Percentiles rank a stretch among this genome's conserved stretches.
These are phyloP conservation scores for Venturiaceae sp. DNA, from an alignment of 2,329 filamentous ascomycete species.

Conservation along the genomic window DNA sequence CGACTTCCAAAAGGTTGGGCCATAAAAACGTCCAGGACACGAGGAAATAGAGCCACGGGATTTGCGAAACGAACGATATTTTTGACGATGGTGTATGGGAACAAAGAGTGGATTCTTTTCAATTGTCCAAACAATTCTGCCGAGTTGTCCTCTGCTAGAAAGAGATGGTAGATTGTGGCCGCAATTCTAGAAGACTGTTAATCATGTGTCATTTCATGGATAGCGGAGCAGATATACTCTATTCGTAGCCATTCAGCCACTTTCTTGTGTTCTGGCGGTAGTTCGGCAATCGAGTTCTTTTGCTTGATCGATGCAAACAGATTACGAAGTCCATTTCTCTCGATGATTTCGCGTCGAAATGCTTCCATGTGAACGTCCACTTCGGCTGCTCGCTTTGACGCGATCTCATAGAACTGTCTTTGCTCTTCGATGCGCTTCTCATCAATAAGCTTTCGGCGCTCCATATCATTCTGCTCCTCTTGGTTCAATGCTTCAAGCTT, in stretches of 20 bases:
- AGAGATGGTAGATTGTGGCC: constrained; percentile 92
- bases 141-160: constrained; percentile 95
- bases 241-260: constrained; percentile 98
- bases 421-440: constrained; percentile 87
- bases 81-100: constrained; percentile 89
- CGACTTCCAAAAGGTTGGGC: constrained; percentile 88
- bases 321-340: constrained; percentile 78
- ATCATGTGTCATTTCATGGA: constrained; percentile 1
- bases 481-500: constrained; percentile 60
- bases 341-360: constrained; percentile 57
- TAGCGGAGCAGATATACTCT: constrained; percentile 42
- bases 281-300: constrained; percentile 75
- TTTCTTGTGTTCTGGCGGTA: constrained; percentile 93
- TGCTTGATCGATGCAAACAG: constrained; percentile 89
- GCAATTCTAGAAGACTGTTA: constrained; percentile 48
- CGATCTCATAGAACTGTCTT: constrained; percentile 90
- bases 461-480: constrained; percentile 75
- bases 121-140: constrained; percentile 91
- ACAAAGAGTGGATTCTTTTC: constrained; percentile 86
- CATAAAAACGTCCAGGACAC: constrained; percentile 86
- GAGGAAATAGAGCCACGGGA: constrained; percentile 94
- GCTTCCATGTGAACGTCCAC: constrained; percentile 96
- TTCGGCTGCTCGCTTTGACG: constrained; percentile 78
- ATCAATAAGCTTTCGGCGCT: constrained; percentile 71
- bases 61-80: constrained; percentile 96